Percentiles rank a stretch among this genome's conserved stretches.
phyloP scores from a whole-genome alignment of 805 yeast species.

The Candida adriatica region DNA sequence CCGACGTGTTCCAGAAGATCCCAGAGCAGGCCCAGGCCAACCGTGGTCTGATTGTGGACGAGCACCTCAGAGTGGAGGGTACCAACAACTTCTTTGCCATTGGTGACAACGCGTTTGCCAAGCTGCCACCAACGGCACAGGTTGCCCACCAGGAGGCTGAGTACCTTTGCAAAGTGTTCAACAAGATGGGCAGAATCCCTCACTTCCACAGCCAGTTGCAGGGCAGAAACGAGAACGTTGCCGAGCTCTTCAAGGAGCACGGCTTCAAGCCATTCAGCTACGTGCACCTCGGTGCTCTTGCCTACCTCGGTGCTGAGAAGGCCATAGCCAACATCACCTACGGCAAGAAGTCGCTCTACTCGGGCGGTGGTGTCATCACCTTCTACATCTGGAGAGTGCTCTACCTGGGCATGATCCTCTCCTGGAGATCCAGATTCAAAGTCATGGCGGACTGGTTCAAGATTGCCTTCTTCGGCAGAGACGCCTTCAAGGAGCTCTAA shows the following conservation, averaged over 20 bases:
- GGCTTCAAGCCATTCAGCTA: constrained; percentile 65
- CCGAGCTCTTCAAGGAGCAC: constrained; percentile 37
- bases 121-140: constrained; percentile 94
- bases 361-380: constrained; percentile 84
- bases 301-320: constrained; percentile 87
- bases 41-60: constrained; percentile 81
- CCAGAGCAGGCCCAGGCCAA: constrained; percentile 78
- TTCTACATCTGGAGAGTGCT: constrained; percentile 92
- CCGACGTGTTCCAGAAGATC: constrained; percentile 60
- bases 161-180: constrained; percentile 68
- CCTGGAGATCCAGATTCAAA: constrained; percentile 79
- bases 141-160: constrained; percentile 93
- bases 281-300: constrained; percentile 86
- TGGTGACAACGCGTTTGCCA: constrained; percentile 89
- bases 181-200: constrained; percentile 40
- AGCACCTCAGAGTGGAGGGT: constrained; percentile 75
- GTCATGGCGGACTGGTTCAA: constrained; percentile 87
- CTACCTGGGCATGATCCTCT: constrained; percentile 82
- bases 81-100: constrained; percentile 76
- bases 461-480: constrained; percentile 85
- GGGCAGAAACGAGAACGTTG: constrained; percentile 29
- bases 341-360: constrained; percentile 72
- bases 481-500: constrained; percentile 75
- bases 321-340: constrained; percentile 90
- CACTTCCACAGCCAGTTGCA: constrained; percentile 32